Percentiles rank a stretch among this genome's conserved stretches.
Conservation (phyloP, 2,329 filamentous ascomycete genomes). For the Curvularia sp. region DNA sequence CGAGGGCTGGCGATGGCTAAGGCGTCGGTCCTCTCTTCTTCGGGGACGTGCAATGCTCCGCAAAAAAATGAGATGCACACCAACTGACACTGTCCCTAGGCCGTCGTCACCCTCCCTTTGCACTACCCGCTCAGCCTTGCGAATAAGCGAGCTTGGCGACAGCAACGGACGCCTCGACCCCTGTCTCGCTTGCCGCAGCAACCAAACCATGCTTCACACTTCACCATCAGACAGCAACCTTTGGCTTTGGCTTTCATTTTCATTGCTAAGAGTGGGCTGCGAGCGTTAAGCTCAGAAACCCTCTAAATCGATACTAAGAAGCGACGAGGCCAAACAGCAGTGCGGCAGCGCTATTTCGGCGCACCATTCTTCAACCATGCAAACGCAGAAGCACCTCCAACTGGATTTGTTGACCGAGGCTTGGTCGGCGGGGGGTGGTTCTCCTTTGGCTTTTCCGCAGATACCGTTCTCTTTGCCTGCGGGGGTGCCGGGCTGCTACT, state of each 20-base stretch:
- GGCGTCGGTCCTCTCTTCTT: constrained; percentile 8
- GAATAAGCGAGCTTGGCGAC: constrained; percentile 31
- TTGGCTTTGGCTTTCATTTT: not conserved
- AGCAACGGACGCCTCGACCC: constrained; percentile 6
- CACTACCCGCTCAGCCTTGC: constrained; percentile 25
- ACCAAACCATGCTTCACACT: constrained; percentile 2
- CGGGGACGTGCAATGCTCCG: constrained; percentile 28
- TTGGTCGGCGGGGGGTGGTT: constrained; percentile 51
- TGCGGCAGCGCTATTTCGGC: constrained; percentile 28
- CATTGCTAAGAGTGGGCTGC: not conserved
- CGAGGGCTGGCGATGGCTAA: constrained; percentile 6
- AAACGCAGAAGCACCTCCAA: constrained; percentile 92
- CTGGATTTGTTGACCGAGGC: constrained; percentile 75
- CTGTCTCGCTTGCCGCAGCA: constrained; percentile 7
- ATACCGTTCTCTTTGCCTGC: constrained; percentile 39
- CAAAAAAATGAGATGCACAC: constrained; percentile 31
- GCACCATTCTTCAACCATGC: constrained; percentile 76
- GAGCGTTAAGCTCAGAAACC: not conserved
- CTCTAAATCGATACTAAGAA: not conserved
- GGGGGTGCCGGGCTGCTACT: constrained; percentile 17
- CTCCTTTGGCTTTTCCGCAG: constrained; percentile 49
- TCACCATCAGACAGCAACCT: not conserved
- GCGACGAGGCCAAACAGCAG: not conserved
- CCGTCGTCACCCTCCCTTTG: constrained; percentile 26
- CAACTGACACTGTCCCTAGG: constrained; percentile 22